Base-by-base conservation (phyloP, 148 eudicot species). In the Bassia scoparia region DNA sequence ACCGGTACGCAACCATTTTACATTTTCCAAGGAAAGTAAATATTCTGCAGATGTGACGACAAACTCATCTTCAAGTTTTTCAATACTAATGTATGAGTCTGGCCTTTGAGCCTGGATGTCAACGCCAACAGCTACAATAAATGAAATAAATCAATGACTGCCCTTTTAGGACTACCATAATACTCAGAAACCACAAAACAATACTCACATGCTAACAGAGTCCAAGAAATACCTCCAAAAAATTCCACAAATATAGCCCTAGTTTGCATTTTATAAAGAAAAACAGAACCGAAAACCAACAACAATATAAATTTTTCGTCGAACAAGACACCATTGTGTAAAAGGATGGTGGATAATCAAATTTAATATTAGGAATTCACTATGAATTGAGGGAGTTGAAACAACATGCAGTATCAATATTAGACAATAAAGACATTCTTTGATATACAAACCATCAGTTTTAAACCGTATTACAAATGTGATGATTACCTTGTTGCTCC, bases 11-110 rank as follows among this genome's bases (percentile, higher is more conserved):
- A 71, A 84, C 97, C 97, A 96, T 70, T 78, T 86, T 74, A 87
- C 74, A 84, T 89, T 87, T 33, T 86, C 89, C 81, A 89, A 73
- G 21, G 92, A 88, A 80, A 96, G 99, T 76, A 83, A 49, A 81
- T 90, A 78, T 74, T 92, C 94, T 23, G 94, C 97, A 69, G 94
- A 90, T 27, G 97, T 81, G 67, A 96, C 72, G 78, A 96, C 83
- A 75, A 82, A 96, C 84, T 96, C 99, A 35, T 90, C 96, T 78
- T 96, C 99, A 77, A 96, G 97, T 77, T 85, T 84, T 83, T 92
- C 89, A 65, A 89, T 74, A 73, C 85, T 85, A 34, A 96, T 46
- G 79, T 81, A 89, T 34, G 83, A 69, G 68, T 81, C 83, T 59
- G 56, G 82, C 38, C 77, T 84, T 69, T 84, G 85, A 67, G 85